These are phyloP conservation scores for Plantago lanceolata DNA, from an alignment of 305 asterid species.

Conservation along the genomic window DNA sequence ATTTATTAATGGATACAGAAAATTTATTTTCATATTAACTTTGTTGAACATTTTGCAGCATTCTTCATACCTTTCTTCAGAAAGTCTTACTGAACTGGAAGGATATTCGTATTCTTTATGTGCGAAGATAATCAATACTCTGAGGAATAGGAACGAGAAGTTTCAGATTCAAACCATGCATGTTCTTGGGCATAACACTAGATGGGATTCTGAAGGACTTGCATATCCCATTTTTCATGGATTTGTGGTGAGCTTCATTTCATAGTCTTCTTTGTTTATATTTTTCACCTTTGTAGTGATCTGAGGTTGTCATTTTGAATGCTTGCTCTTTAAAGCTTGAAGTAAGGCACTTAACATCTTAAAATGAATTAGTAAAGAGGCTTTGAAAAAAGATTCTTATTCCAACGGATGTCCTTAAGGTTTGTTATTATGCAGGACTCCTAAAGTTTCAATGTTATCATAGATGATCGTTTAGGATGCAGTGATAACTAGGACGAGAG, in stretches of 20 bases:
- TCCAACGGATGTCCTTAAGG: too few relatives aligned
- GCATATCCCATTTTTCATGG: conserved; percentile 78
- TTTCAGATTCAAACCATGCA: conserved; percentile 74
- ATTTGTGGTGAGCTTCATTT: conserved; percentile 58
- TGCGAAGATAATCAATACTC: conserved; percentile 59
- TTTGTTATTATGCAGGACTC: too few relatives aligned
- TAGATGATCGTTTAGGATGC: too few relatives aligned
- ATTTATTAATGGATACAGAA: conserved; percentile 22
- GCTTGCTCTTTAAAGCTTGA: neutral
- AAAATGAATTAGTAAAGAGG: too few relatives aligned
- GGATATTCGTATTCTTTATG: conserved; percentile 83
- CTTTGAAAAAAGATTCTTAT: too few relatives aligned
- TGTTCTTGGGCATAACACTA: conserved; percentile 75
- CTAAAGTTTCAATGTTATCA: too few relatives aligned
- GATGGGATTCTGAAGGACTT: conserved; percentile 62
- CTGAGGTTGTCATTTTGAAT: neutral
- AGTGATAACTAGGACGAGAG: too few relatives aligned
- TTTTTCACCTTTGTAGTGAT: neutral
- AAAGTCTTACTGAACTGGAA: conserved; percentile 26
- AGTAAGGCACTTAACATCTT: neutral
- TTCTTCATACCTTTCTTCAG: conserved; percentile 26
- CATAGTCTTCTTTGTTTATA: conserved; percentile 17
- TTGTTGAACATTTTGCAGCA: conserved; percentile 51
- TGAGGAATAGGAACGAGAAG: conserved; percentile 49
- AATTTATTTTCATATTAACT: conserved; percentile 22